phyloP scores from a whole-genome alignment of 441 rosid species.

The Brassica hybrid region DNA sequence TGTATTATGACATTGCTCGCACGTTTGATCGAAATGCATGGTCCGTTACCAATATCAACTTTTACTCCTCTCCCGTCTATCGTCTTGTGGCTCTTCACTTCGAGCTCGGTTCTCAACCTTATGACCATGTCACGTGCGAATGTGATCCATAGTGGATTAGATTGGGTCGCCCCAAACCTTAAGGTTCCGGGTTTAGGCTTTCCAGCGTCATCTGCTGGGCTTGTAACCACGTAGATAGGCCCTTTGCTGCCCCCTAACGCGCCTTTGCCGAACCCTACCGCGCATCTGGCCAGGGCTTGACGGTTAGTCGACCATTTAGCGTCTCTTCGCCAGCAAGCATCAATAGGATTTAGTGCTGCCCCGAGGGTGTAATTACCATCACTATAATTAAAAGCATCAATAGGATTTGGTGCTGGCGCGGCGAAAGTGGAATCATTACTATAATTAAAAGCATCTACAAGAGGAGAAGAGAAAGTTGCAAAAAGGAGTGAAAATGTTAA shows the following conservation, averaged over 20 bases:
- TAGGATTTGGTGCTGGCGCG: constrained; percentile 42
- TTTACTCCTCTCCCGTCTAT: constrained; percentile 65
- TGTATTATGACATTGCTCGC: constrained; percentile 61
- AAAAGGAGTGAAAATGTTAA: constrained; percentile 38
- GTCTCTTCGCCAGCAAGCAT: constrained; percentile 64
- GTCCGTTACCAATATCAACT: constrained; percentile 58
- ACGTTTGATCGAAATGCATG: constrained; percentile 48
- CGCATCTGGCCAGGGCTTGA: constrained; percentile 58
- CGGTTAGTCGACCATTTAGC: constrained; percentile 64
- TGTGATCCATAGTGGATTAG: constrained; percentile 56
- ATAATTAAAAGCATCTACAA: constrained; percentile 17
- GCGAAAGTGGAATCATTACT: constrained; percentile 16
- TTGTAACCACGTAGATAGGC: constrained; percentile 54
- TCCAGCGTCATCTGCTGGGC: constrained; percentile 43
- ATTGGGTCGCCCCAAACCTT: constrained; percentile 52
- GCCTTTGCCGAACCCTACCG: constrained; percentile 63
- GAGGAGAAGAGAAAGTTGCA: constrained; percentile 20
- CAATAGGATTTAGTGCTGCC: constrained; percentile 51
- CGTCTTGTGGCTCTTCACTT: constrained; percentile 55
- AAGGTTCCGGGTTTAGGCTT: constrained; percentile 53
- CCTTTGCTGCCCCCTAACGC: constrained; percentile 68
- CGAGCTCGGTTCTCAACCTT: constrained; percentile 46
- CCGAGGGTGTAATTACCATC: constrained; percentile 11
- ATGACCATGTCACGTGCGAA: constrained; percentile 60
- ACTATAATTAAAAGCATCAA: constrained; percentile 33